Percentiles rank a stretch among this genome's conserved stretches.
Evolutionary conservation across 805 yeast species (phyloP).

Genomic region (Teunomyces tritomae): DNA sequence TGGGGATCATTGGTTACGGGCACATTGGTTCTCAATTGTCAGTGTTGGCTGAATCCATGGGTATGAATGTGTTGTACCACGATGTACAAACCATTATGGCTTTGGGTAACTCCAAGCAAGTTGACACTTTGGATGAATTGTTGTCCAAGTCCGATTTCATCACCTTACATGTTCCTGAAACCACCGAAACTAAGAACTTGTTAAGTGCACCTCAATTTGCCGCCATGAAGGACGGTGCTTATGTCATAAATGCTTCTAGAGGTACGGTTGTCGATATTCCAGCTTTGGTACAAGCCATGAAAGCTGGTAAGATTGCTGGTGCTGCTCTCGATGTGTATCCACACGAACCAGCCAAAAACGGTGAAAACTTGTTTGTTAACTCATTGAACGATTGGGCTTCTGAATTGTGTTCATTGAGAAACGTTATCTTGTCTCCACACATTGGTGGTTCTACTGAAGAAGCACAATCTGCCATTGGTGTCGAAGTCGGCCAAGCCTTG

Average conservation of each 20-base stretch:
- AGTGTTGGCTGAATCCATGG: constrained; percentile 95
- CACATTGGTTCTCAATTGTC: constrained; percentile 97
- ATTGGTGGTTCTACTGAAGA: constrained; percentile 99
- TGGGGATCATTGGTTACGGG: constrained; percentile 97
- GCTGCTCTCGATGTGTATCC: constrained; percentile 97
- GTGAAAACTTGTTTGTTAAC: constrained; percentile 72
- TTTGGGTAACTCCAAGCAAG: constrained; percentile 95
- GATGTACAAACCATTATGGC: constrained; percentile 93
- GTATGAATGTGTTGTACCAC: constrained; percentile 93
- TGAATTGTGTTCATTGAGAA: constrained; percentile 77
- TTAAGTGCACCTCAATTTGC: constrained; percentile 88
- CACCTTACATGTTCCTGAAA: constrained; percentile 91
- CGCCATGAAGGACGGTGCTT: constrained; percentile 95
- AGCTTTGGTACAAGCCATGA: constrained; percentile 87
- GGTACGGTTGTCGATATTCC: constrained; percentile 98
- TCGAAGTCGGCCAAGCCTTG: constrained; percentile 86
- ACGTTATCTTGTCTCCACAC: constrained; percentile 92
- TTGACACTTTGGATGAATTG: constrained; percentile 77
- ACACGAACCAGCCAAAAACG: constrained; percentile 95
- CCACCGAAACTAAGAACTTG: constrained; percentile 87
- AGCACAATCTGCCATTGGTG: constrained; percentile 96
- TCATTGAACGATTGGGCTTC: constrained; percentile 79
- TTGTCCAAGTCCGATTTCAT: constrained; percentile 82
- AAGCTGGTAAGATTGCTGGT: constrained; percentile 92
- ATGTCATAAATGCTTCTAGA: constrained; percentile 92